Conservation (phyloP, 129 eudicot species). For the carrot (Daucus carota) region DH1_v3.0 NC_030383.2:11941501-11942000, state of each 20-base stretch:
- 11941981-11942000: not conserved
- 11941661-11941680: slow-evolving; percentile 82
- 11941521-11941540: slow-evolving; percentile 84
- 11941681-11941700: slow-evolving; percentile 13
- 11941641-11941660: slow-evolving; percentile 77
- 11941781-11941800: not conserved
- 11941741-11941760: not conserved
- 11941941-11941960: not conserved
- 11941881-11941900: not conserved
- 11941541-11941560: slow-evolving; percentile 96
- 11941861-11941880: not conserved
- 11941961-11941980: not conserved
- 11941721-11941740: not conserved
- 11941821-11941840: not conserved
- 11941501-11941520: slow-evolving; percentile 64
- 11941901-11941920: not conserved
- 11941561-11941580: slow-evolving; percentile 99
- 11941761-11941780: not conserved
- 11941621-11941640: slow-evolving; percentile 98
- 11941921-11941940: not conserved
- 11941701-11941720: not conserved
- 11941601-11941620: slow-evolving; percentile 95
- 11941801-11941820: not conserved
- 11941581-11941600: slow-evolving; percentile 97
- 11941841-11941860: not conserved